A percentile compares a stretch with the other conserved stretches of the same genome.
Evolutionary conservation across 495 filamentous ascomycete genomes (phyloP).

Genomic region (Bombardia bombarda): DNA sequence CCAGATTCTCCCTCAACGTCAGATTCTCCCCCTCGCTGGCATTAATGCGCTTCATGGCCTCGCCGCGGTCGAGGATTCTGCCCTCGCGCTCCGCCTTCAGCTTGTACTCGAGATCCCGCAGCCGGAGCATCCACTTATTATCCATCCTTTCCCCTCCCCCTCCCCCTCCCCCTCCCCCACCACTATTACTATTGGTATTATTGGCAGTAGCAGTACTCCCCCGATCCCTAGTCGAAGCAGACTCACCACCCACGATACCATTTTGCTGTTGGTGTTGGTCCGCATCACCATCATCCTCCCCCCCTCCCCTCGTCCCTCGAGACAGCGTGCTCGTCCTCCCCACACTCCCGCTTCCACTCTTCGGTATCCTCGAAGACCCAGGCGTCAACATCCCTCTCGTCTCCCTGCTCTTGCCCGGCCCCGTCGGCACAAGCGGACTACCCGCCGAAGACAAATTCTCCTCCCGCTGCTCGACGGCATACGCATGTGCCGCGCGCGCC

Average conservation of each 20-base stretch:
- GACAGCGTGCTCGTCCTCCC: constrained; percentile 24
- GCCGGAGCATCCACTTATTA: constrained; percentile 70
- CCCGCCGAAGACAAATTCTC: constrained; percentile 18
- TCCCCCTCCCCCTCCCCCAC: background rate
- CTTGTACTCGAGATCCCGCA: constrained; percentile 79
- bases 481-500: constrained; percentile 25
- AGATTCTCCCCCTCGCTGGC: constrained; percentile 74
- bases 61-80: constrained; percentile 72
- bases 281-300: background rate
- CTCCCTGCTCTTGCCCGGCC: constrained; percentile 33
- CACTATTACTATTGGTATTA: background rate
- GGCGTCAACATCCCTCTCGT: too few relatives aligned
- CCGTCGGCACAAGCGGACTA: constrained; percentile 40
- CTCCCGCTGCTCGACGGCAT: constrained; percentile 12
- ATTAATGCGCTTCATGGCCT: constrained; percentile 75
- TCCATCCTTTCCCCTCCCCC: constrained; percentile 29
- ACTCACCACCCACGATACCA: too few relatives aligned
- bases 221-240: too few relatives aligned
- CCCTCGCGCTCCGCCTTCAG: constrained; percentile 86
- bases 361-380: constrained; percentile 31
- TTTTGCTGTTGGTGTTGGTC: constrained; percentile 1
- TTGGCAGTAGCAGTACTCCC: too few relatives aligned
- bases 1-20: constrained; percentile 60
- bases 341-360: constrained; percentile 17
- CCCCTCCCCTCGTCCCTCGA: constrained; percentile 1